A percentile compares a stretch with the other conserved stretches of the same genome.
Evolutionary conservation across 2,329 filamentous ascomycete species (phyloP).

Genomic region (Magnaporthiopsis incrustans): DNA sequence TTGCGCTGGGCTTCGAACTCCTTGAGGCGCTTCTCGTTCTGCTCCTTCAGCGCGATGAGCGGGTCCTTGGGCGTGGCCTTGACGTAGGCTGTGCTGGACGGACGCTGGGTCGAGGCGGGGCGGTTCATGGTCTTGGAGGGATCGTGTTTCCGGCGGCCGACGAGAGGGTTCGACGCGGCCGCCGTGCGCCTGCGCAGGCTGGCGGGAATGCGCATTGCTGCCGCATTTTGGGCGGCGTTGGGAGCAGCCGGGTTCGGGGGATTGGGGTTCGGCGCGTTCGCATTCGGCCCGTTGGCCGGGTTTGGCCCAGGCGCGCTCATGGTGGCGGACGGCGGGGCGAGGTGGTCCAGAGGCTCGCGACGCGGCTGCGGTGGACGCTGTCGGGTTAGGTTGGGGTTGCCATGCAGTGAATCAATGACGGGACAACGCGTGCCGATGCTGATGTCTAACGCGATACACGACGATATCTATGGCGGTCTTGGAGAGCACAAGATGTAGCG

Average conservation of each 20-base stretch:
- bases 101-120: slow-evolving; percentile 3
- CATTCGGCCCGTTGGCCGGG: slow-evolving; percentile 17
- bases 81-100: slow-evolving; percentile 24
- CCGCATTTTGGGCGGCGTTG: slow-evolving; percentile 19
- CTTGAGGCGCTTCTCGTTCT: slow-evolving; percentile 18
- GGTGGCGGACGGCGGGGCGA: slow-evolving; percentile 11
- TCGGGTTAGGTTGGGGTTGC: background rate
- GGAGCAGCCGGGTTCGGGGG: slow-evolving; percentile 1
- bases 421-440: background rate
- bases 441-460: background rate
- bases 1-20: slow-evolving; percentile 33
- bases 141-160: slow-evolving; percentile 48
- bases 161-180: slow-evolving; percentile 51
- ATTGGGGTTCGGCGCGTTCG: slow-evolving; percentile 6
- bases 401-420: background rate
- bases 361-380: background rate
- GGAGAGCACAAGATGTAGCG: background rate
- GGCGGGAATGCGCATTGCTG: slow-evolving; percentile 6
- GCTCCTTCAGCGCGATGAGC: slow-evolving; percentile 16
- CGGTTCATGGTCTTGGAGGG: slow-evolving; percentile 8
- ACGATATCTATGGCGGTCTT: background rate
- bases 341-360: background rate
- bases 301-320: slow-evolving; percentile 37
- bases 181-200: slow-evolving; percentile 21
- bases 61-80: slow-evolving; percentile 13